Base-by-base conservation (phyloP, 2,329 filamentous ascomycete species). In the Lasiodiplodia gonubiensis region DNA sequence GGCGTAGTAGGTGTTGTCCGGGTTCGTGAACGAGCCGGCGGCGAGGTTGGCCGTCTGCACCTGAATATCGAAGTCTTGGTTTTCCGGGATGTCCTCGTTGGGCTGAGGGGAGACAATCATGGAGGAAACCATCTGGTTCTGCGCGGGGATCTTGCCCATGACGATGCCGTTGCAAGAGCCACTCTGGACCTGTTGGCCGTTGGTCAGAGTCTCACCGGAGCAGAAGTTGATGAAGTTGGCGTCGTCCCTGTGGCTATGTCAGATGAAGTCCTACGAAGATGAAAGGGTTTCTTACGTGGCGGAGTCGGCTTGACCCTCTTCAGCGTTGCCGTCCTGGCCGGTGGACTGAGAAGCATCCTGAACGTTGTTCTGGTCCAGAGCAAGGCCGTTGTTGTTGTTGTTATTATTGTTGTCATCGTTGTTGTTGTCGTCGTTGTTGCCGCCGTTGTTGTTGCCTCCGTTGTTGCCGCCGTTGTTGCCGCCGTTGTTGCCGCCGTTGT, bases 191-290 rank as follows among this genome's bases (percentile, higher is more conserved):
- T 88, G 86, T 6, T 79, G 76, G 69, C 86, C 86, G 70, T 88
- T 87, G 69, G 86, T 88, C 67, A 85, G 72, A 3, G 80, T 82
- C 74, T 85, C 82, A 69, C 84, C 85, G 6, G 78, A 73, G 73
- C 86, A 88, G 76, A 87, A 85, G 78, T 87, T 87, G 81, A 88
- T 87, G 75, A 88, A 88, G 78, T 88, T 88, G 74, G 81, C 80
- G 23, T 75, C 61, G 68, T 86, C 82, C 49, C 82, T 85, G 59
- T 14, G 39, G 21, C 37, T 5, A 21, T 27, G 37, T 67, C 42
- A 67, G 64, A 27, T 37, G 72, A 42, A 72, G 69, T 67, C 55
- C 46, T 37, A 10, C 37, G 57, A 21, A 33, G 21, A 57, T 25
- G 14, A 30, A 59, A 69, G 7, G n/a, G 6, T 16, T n/a, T 73